Conservation (phyloP, 78 protist genomes). For the Corallochytrium limacisporum region DNA sequence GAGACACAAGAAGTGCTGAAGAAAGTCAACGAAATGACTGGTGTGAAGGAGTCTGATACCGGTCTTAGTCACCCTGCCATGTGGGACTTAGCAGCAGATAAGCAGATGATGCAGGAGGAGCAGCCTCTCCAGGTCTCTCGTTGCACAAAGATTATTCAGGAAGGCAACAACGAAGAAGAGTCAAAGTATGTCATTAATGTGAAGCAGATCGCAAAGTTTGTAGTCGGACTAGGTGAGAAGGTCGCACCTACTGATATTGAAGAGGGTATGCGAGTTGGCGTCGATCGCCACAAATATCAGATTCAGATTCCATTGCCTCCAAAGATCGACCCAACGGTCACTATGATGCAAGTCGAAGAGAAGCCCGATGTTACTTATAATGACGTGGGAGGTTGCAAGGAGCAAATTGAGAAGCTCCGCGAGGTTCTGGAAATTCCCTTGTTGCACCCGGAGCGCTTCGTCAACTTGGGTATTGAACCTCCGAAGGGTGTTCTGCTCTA, state of each 20-base stretch:
- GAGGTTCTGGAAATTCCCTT: conserved; percentile 98
- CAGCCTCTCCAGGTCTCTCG: conserved; percentile 83
- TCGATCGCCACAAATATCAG: conserved; percentile 86
- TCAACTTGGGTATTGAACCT: conserved; percentile 96
- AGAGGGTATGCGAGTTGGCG: conserved; percentile 99
- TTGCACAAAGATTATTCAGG: conserved; percentile 91
- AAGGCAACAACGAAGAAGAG: conserved; percentile 44
- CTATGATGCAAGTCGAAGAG: conserved; percentile 99
- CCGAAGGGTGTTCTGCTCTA: conserved; percentile 96
- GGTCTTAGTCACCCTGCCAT: conserved; percentile 91
- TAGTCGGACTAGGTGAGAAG: conserved; percentile 93
- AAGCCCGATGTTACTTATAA: conserved; percentile 99
- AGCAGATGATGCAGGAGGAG: conserved; percentile 71
- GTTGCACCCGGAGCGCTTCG: conserved; percentile 93
- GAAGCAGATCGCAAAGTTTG: conserved; percentile 93
- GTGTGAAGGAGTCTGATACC: conserved; percentile 88
- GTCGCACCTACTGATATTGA: conserved; percentile 97
- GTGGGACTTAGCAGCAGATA: conserved; percentile 95
- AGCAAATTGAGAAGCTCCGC: conserved; percentile 93
- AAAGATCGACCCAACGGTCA: conserved; percentile 95
- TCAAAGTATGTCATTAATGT: conserved; percentile 90
- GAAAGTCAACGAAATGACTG: conserved; percentile 27
- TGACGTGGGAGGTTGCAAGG: conserved; percentile 99
- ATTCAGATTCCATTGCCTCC: conserved; percentile 99
- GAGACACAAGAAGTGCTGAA: conserved; percentile 29